Evolutionary conservation across 768 basidiomycete species (phyloP), one percentile per base, ranked within the genome.

Genomic region (Tricholomella constricta): DNA sequence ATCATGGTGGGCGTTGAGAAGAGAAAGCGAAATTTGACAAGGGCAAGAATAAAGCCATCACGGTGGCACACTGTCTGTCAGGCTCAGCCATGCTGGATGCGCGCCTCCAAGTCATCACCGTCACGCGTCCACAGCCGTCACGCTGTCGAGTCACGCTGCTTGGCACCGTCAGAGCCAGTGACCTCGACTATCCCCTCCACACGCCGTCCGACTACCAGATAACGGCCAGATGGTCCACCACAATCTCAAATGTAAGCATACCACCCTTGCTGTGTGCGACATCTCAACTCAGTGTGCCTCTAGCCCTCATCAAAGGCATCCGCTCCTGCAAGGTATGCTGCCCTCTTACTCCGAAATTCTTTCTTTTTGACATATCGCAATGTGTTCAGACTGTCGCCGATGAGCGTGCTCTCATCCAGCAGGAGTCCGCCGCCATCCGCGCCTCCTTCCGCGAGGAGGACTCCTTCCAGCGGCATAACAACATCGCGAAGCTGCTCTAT

Each of bases 401-500:
- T 78, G 97, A 99, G 74, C 91, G 96, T 52, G 86, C 88, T 51
- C 86, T 98, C 62, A 95, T 98, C 67, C 91, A 96, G 68, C 94
- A 97, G 69, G 96, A 98, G 76, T 94, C 92, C 1, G 96, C 96
- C 10, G 92, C 94, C 9, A 97, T 98, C 62, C 86, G 97, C 38
- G 94, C 96, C 0, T 94, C 94, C 0, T 98, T 99, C 74, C 85
- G 94, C 54, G 95, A 97, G 70, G 97, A 98, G 69, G 97, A 98
- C 76, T 86, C 94, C 2, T 93, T 88, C 69, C 83, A 93, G 51
- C 87, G 97, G 48, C 91, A 99, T 69, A 91, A 98, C 79, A 98
- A 95, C 72, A 87, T 99, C 66, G 96, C 95, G 52, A 98, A 98
- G 68, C 82, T 98, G 20, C 85, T 99, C 55, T 98, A 99, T 75